These are phyloP conservation scores for Allomyces arbusculus DNA, from an alignment of 192 early-diverging fungal genomes.

Conservation along the genomic window DNA sequence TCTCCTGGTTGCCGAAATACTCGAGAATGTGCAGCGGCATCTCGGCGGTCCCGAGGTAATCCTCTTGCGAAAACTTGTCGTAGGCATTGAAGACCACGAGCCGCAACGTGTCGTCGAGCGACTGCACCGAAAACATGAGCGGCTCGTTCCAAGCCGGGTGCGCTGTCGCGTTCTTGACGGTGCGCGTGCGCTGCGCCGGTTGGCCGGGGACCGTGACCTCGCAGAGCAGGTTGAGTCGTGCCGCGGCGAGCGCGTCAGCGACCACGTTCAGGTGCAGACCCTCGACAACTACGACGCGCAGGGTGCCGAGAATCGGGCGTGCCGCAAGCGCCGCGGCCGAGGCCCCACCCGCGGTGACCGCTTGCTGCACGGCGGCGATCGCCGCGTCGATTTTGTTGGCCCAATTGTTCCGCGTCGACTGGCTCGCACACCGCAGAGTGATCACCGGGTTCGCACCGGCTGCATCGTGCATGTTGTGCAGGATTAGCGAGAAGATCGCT, in stretches of 20 bases:
- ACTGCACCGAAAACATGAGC: constrained; percentile 14
- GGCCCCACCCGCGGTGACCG: not conserved
- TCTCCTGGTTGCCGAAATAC: constrained; percentile 22
- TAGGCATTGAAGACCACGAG: constrained; percentile 13
- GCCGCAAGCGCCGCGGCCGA: not conserved
- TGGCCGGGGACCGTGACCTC: not conserved
- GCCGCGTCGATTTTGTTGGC: not conserved
- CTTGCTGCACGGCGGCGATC: not conserved
- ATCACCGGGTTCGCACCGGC: no score
- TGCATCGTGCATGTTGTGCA: not conserved
- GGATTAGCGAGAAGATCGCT: not conserved
- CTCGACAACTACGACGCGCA: not conserved
- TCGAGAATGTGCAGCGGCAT: constrained; percentile 20
- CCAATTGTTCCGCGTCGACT: not conserved
- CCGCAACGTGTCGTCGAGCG: constrained; percentile 13
- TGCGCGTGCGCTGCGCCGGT: not conserved
- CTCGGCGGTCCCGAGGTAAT: constrained; percentile 15
- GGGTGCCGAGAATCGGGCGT: not conserved
- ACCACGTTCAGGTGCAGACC: not conserved
- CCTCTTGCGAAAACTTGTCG: constrained; percentile 23
- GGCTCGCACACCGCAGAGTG: not conserved
- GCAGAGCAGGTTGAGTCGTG: not conserved
- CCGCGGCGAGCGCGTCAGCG: not conserved
- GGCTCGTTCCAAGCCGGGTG: constrained; percentile 1
- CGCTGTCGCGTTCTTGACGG: not conserved